Evolutionary conservation across 305 asterid species (phyloP), one percentile per base, ranked within the genome.

Genomic region (Fraxinus xanthoxyloides): DNA sequence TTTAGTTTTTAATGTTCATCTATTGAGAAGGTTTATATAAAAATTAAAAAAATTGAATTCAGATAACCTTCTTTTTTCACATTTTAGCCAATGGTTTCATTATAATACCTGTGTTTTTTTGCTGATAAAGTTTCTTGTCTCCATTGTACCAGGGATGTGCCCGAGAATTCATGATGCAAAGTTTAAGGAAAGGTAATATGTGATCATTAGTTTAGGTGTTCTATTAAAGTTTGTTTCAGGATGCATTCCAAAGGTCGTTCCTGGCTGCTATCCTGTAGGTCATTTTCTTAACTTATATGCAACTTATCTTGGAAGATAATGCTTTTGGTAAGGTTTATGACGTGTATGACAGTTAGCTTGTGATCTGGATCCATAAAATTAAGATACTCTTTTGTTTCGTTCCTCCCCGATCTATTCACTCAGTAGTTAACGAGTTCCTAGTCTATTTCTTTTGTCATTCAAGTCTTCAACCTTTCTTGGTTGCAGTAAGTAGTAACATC

Each of bases 91-190:
- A 23, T 8, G 31, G 31, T 23, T 61, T 61, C 32, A 61, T 61
- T 23, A 3, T 4, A 23, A 9, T 63, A 63, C 5, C 34, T 24
- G 17, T 23, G 15, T 63, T 63, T 8, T 63, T 61, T 63, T 63
- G 7, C 32, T 63, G 32, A 63, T 61, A 23, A 63, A 24, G 32
- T 7, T 63, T 82, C 69, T 10, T 61, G 13, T 80, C 28, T 77
- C 77, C 32, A 59, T 82, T 87, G 77, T 74, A 34, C 81, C 92
- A 96, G 99, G 99, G 36, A 89, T 85, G 7, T 94, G 99, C 93
- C 92, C 94, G 1, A 96, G 91, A 85, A 89, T 94, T 88, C 99
- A 96, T 80, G 99, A 96, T 85, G 92, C 86, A n/a, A 95, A 96
- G 93, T 86, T 96, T 90, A 96, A 96, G 84, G 99, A 96, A 88